Base-by-base conservation (phyloP, 129 eudicot species). In the Smallanthus sonchifolius region DNA sequence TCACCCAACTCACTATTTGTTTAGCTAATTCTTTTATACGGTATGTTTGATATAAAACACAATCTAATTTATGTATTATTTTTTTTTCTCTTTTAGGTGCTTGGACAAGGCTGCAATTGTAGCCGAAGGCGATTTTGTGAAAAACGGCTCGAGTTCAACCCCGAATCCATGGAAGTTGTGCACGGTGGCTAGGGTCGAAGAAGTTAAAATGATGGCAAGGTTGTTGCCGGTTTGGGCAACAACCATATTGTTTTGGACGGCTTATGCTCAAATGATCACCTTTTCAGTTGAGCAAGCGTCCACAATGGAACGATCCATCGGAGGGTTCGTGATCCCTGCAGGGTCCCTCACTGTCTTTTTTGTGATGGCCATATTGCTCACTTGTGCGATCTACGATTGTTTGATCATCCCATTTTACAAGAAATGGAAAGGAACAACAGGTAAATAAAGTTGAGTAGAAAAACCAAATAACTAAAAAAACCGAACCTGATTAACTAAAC, bases 41-140 rank as follows among this genome's bases (percentile, higher is more conserved):
- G 51, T 44, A 44, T 9, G 14, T 44, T 40, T 40, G 37, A 19
- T 34, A 42, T 40, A 20, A 16, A 67, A 67, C 39, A 24, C 3
- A 24, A 24, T 20, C 51, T 3, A 40, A 20, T n/a, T n/a, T n/a
- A n/a, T n/a, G n/a, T n/a, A n/a, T n/a, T 2, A n/a, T 55, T 24
- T 7, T 3, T 16, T 44, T 6, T 63, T 3, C 40, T 38, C 4
- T 30, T 45, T 10, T 73, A 91, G 99, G 0, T 91, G 77, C 74
- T 84, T 95, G 83, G 99, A 95, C 86, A 95, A 95, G 86, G 99
- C 97, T 4, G 88, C 99, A 4, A 82, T 95, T 14, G 85, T 85
- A 10, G 80, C 83, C 39, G 91, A 95, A 73, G 89, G 82, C 11
- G 99, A 95, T 63, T 82, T 83, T 63, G 94, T 78, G 45, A 75